Conservation (phyloP, 2,329 filamentous ascomycete genomes). For the Scleromitrula shiraiana region DNA sequence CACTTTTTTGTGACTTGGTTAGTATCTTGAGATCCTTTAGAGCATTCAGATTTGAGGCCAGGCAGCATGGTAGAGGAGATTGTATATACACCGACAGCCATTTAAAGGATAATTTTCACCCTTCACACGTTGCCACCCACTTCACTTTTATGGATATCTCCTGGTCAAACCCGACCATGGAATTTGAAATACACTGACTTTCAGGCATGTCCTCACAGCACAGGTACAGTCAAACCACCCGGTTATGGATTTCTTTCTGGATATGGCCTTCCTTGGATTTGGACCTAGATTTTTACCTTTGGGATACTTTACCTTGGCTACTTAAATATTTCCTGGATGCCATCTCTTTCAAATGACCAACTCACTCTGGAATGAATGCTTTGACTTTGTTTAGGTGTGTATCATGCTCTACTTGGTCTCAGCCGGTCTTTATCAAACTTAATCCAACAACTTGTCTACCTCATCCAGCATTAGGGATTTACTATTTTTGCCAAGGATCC, state of each 20-base stretch:
- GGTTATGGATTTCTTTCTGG: constrained; percentile 2
- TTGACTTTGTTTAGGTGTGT: constrained; percentile 4
- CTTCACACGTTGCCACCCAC: constrained; percentile 3
- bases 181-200: constrained; percentile 6
- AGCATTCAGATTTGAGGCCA: constrained; percentile 16
- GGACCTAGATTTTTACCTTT: constrained; percentile 4
- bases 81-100: constrained; percentile 20
- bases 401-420: not conserved
- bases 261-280: not conserved
- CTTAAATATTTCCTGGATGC: not conserved
- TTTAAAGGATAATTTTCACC: constrained; percentile 14
- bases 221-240: constrained; percentile 10
- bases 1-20: constrained; percentile 15
- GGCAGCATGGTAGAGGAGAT: constrained; percentile 19
- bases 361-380: too few species aligned
- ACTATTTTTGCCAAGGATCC: too few species aligned
- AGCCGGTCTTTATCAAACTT: not conserved
- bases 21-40: constrained; percentile 18
- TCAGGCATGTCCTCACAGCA: constrained; percentile 2
- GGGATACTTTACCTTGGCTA: too few species aligned
- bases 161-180: constrained; percentile 11
- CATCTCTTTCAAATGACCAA: too few species aligned
- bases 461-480: not conserved
- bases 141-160: constrained; percentile 3
- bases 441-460: not conserved